Base-by-base conservation (phyloP, 129 eudicot species). In the Pulicaria dysenterica region DNA sequence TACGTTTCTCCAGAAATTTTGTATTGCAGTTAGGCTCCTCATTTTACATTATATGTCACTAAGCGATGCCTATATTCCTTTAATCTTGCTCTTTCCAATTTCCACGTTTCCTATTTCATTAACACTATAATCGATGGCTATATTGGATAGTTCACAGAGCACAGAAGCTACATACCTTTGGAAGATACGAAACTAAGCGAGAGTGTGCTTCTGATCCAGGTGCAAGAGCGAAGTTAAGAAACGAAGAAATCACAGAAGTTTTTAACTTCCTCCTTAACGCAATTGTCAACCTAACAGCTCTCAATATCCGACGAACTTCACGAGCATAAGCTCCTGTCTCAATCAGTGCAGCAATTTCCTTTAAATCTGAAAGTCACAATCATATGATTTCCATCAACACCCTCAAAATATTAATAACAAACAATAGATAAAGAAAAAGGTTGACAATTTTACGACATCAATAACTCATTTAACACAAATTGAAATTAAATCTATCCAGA, bases 251-350 rank as follows among this genome's bases (percentile, higher is more conserved):
- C 69, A 85, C 87, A 43, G 96, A 83, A 43, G 83, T 84, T 68
- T 83, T 86, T 41, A 94, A 70, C 86, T 84, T 84, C 75, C 67
- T 82, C 69, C 98, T 86, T 80, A 90, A 62, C 4, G 85, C 87
- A 66, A 85, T 81, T 19, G 98, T 94, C 68, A 83, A 69, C 73
- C 98, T 85, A 72, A 94, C 79, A 12, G 97, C 98, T 67, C 97
- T 82, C 59, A 73, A 75, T 68, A 94, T 84, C 78, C 89, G 77
- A 41, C 98, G 81, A 49, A 81, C 88, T 79, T 94, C 97, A n/a
- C 95, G 87, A 1, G 87, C 78, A 72, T 87, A 82, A 48, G 98
- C 94, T 6, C 96, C 98, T 0, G 84, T 77, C 89, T 90, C 96
- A 62, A 94, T 84, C 75, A 90, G 39, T 11, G 84, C 77, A 1